Base-by-base conservation (phyloP, 2,329 filamentous ascomycete genomes). In the Domatiomyces globalis region DNA sequence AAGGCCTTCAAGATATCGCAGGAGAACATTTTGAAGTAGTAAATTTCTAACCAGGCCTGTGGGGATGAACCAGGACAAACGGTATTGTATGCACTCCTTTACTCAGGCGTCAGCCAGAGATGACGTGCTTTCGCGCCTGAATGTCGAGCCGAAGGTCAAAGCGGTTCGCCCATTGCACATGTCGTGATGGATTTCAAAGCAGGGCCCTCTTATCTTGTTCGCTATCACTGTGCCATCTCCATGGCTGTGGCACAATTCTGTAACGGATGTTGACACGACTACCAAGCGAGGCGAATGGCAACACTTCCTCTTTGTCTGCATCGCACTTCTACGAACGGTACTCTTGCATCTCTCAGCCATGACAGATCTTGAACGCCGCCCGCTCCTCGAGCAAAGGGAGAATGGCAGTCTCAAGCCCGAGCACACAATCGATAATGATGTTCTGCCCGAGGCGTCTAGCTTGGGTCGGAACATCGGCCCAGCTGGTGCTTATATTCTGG, bases 401-500 rank as follows among this genome's bases (percentile, higher is more conserved):
- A 10, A 18, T 47, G 7, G 7, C 27, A 22, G 8, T 10, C 45
- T 18, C 17, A 12, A 82, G 77, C 9, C 85, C 72, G 46, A 84
- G 77, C 1, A 83, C 81, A 51, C 87, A 75, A 44, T 81, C 52
- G 78, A 82, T 60, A 75, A 80, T 57, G 73, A 78, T 54, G 74
- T 80, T 4, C 62, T 81, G 0, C 79, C 75, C 1, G 79, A 82
- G 58, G 77, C 78, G 1, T 76, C 77, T 0, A 71, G 72, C 0
- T 66, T 74, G 19, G 80, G 79, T 1, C 72, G 81, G 18, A 80
- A 72, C 15, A 73, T 85, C 48, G 75, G 69, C 51, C 83, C 80
- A 79, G 70, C 71, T 22, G 80, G 76, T 58, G 78, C 79, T 1
- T 84, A 81, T 62, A 80, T 85, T 50, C 71, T 85, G 18, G 78